A percentile compares a stretch with the other conserved stretches of the same genome.
Conservation (phyloP, 179 eudicot species). For the Beta macrorhiza region DNA sequence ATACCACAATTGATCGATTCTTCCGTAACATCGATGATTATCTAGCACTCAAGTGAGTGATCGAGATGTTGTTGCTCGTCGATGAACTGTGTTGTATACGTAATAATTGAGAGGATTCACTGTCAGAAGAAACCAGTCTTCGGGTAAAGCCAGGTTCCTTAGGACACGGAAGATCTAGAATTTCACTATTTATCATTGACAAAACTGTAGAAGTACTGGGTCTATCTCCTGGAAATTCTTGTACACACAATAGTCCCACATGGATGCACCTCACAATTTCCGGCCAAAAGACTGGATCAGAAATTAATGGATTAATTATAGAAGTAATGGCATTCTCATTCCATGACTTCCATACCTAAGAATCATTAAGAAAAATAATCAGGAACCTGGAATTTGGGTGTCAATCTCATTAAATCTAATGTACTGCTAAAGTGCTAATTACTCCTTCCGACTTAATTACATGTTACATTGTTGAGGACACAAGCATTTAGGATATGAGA, state of each 20-base stretch:
- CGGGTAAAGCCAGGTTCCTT: constrained; percentile 27
- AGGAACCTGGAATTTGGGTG: not conserved
- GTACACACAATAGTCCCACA: constrained; percentile 30
- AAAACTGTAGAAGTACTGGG: constrained; percentile 25
- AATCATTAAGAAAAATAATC: not conserved
- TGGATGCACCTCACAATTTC: constrained; percentile 21
- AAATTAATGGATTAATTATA: constrained; percentile 23
- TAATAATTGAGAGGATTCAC: constrained; percentile 4
- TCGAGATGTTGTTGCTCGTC: not conserved
- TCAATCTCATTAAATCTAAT: not conserved
- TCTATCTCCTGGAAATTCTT: constrained; percentile 28
- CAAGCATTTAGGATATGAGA: no score
- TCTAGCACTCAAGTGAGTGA: constrained; percentile 21
- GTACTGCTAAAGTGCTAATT: no score
- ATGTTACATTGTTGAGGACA: no score
- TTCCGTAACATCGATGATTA: not conserved
- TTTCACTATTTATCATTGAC: constrained; percentile 30
- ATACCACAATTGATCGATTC: not conserved
- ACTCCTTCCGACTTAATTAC: no score
- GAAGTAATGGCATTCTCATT: constrained; percentile 12
- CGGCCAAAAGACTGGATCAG: constrained; percentile 15
- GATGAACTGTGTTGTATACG: not conserved
- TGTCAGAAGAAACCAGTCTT: constrained; percentile 19
- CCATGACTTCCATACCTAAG: constrained; percentile 30
- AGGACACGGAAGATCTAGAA: constrained; percentile 27